phyloP scores from a whole-genome alignment of 352 stramenopile species.

The Saprolegnia diclina region DNA sequence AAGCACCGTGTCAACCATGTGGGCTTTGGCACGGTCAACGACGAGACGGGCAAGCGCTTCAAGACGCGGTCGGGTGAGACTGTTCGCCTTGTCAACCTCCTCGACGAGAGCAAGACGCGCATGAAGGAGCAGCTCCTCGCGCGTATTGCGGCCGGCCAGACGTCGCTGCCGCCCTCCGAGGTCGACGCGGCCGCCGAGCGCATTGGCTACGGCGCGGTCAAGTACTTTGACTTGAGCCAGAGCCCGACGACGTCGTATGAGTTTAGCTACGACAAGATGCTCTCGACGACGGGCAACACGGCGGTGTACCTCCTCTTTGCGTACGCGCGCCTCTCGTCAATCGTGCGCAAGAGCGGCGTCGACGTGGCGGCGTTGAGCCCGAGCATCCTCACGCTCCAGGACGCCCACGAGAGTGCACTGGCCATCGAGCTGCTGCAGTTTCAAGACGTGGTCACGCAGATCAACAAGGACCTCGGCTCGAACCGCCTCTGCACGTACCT shows the following conservation, averaged over 20 bases:
- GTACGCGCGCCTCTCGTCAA: conserved; percentile 96
- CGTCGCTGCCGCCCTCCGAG: conserved; percentile 82
- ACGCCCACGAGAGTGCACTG: conserved; percentile 88
- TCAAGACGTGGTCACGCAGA: conserved; percentile 91
- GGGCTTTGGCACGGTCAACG: conserved; percentile 82
- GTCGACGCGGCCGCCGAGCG: conserved; percentile 91
- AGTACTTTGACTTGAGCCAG: conserved; percentile 99
- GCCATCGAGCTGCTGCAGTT: conserved; percentile 94
- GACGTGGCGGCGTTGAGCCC: conserved; percentile 68
- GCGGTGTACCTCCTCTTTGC: conserved; percentile 99
- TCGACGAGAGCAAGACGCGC: conserved; percentile 95
- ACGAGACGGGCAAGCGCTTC: conserved; percentile 90
- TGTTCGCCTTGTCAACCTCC: conserved; percentile 97
- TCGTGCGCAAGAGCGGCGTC: conserved; percentile 92
- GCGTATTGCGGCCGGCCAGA: conserved; percentile 90
- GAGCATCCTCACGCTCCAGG: conserved; percentile 56
- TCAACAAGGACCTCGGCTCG: conserved; percentile 93
- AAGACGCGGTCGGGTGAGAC: conserved; percentile 98
- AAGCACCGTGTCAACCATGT: conserved; percentile 85
- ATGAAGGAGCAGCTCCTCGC: conserved; percentile 92
- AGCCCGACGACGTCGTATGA: conserved; percentile 98
- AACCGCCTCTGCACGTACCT: conserved; percentile 98
- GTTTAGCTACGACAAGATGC: conserved; percentile 99
- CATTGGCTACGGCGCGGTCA: conserved; percentile 98
- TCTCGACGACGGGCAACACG: conserved; percentile 98